phyloP scores from a whole-genome alignment of 2,329 filamentous ascomycete genomes.

The Alternaria triticimaculans region DNA sequence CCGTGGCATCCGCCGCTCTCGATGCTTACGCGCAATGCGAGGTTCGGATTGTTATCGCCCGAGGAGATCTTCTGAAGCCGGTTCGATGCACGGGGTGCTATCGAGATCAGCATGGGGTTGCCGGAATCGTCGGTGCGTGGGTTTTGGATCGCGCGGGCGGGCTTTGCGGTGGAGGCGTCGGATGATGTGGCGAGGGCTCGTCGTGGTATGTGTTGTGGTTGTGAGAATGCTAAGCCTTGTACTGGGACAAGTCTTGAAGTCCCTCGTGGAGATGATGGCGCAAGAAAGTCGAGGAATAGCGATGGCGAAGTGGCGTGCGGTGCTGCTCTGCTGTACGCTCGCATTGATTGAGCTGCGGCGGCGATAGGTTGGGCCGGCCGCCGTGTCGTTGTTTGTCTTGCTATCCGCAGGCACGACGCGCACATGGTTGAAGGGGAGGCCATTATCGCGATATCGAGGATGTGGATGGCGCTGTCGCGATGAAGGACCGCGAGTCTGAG shows the following conservation, averaged over 20 bases:
- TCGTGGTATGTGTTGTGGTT: conserved; percentile 42
- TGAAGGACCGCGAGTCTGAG: conserved; percentile 10
- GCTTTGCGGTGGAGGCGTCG: conserved; percentile 31
- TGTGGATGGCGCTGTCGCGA: not conserved
- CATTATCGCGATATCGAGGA: conserved; percentile 22
- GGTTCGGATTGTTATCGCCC: conserved; percentile 69
- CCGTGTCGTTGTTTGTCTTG: conserved; percentile 11
- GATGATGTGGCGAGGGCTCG: conserved; percentile 44
- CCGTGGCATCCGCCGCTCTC: conserved; percentile 96
- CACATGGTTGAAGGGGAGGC: conserved; percentile 39
- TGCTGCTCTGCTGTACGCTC: conserved; percentile 29
- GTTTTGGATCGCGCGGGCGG: conserved; percentile 62
- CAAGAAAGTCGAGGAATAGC: conserved; percentile 43
- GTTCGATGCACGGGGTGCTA: conserved; percentile 75
- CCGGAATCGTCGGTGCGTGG: conserved; percentile 82
- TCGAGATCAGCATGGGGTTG: conserved; percentile 81
- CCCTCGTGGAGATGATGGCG: conserved; percentile 21
- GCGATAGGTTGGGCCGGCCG: conserved; percentile 1
- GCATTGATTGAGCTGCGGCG: conserved; percentile 6
- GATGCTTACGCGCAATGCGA: conserved; percentile 89
- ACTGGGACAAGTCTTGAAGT: not conserved
- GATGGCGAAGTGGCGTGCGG: conserved; percentile 30
- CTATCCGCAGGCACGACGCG: conserved; percentile 38
- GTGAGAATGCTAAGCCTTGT: not conserved
- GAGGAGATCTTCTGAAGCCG: conserved; percentile 72